Base-by-base conservation (phyloP, 352 stramenopile species). In the Globisporangium rhizosaccharum region DNA sequence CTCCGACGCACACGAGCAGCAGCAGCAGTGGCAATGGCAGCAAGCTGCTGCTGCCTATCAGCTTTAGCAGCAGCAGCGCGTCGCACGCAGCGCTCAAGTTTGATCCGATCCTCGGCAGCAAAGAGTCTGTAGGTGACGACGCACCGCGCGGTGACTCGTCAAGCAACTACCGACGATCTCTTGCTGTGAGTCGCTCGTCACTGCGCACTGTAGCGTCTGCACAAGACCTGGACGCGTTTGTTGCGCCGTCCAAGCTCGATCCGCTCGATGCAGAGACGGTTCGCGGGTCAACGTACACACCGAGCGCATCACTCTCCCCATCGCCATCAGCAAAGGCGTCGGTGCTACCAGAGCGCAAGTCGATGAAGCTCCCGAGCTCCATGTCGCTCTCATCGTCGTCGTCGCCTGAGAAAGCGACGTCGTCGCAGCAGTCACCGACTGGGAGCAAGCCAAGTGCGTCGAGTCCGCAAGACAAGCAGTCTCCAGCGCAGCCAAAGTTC, bases 81-180 rank as follows among this genome's bases (percentile, higher is more conserved):
- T 37, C 57, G 11, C 47, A 41, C 41, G 30, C 30, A 11, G 18
- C 56, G 18, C 28, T 57, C 26, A 63, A 47, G n/a, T 57, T 63
- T 25, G 50, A 63, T 12, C 23, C 57, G n/a, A 63, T 57, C 28
- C 45, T 63, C 26, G n/a, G 39, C n/a, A 54, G 45, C 56, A 53
- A 56, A 30, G 18, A 14, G 10, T 4, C 25, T 7, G 42, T 26
- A 3, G 36, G 28, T 12, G 26, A 37, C 9, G 33, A 28, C 36
- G 17, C 28, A 1, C 9, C 12, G 20, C 53, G 42, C 8, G 9
- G 10, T 7, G 46, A 48, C n/a, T 5, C 56, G 8, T 28, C 36
- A 8, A 36, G 30, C 4, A 61, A 20, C 48, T 55, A 50, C 47
- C 41, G 56, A 14, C 49, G 30, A 9, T 56, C 47, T 36, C 41